Evolutionary conservation across 192 early-diverging fungal species (phyloP).

Genomic region (Paraglomus brasilianum): DNA sequence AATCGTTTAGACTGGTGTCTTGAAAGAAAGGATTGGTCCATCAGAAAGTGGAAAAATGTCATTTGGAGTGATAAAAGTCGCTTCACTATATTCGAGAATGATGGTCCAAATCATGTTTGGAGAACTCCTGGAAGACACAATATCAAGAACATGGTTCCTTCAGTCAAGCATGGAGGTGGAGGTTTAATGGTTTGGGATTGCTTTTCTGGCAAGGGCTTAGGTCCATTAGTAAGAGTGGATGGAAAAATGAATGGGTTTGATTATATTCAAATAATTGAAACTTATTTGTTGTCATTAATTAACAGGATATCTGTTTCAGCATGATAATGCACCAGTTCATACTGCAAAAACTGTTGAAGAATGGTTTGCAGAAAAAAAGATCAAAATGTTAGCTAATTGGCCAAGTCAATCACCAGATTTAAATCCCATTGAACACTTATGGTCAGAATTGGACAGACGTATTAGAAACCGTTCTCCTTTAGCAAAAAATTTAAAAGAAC

Average conservation of each 20-base stretch:
- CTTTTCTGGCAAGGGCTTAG: slow-evolving; percentile 7
- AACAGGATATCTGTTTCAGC: neutral
- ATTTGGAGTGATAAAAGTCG: no score
- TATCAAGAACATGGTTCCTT: no score
- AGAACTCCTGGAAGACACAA: no score
- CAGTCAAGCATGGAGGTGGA: neutral
- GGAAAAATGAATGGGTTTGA: neutral
- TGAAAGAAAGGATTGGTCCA: no score
- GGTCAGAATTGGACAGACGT: neutral
- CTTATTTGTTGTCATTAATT: neutral
- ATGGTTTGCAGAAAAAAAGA: neutral
- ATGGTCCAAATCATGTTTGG: no score
- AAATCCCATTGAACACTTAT: slow-evolving; percentile 3
- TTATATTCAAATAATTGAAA: slow-evolving; percentile 3
- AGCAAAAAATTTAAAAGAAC: neutral
- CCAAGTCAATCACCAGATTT: neutral
- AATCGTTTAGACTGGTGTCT: no score
- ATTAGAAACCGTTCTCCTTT: neutral
- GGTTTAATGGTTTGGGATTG: slow-evolving; percentile 2
- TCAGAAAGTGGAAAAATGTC: no score
- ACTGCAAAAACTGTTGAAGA: neutral
- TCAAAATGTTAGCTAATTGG: neutral
- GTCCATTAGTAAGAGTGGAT: neutral
- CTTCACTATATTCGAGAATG: no score
- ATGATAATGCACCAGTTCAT: slow-evolving; percentile 7